phyloP scores from a whole-genome alignment of 176 grass and related monocot species.

The Panicum miliaceum region DNA sequence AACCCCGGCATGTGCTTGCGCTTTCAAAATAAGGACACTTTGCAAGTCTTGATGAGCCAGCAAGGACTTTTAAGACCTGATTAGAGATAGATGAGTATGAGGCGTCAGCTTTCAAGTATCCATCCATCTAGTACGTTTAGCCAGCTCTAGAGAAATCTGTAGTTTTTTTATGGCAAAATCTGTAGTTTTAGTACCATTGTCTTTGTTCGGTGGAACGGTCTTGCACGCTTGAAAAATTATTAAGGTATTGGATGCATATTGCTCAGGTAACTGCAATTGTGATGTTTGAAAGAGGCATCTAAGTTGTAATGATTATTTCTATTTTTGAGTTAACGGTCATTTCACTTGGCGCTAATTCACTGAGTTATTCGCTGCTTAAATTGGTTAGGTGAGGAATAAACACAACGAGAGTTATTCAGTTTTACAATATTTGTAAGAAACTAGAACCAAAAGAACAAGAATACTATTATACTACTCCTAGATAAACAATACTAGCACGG shows the following conservation, averaged over 20 bases:
- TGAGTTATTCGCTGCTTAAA: background rate
- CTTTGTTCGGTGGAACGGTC: background rate
- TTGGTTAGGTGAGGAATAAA: background rate
- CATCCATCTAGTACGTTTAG: background rate
- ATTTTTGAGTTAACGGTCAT: background rate
- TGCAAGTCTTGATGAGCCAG: background rate
- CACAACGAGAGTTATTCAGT: background rate
- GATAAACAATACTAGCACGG: too few relatives aligned
- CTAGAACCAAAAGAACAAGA: background rate
- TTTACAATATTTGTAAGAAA: background rate
- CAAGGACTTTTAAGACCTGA: slow-evolving; percentile 2
- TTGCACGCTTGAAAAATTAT: background rate
- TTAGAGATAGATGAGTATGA: background rate
- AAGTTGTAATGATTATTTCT: background rate
- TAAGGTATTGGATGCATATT: background rate
- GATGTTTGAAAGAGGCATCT: background rate
- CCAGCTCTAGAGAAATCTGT: background rate
- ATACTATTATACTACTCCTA: too few relatives aligned
- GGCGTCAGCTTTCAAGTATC: slow-evolving; percentile 18
- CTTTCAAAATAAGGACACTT: slow-evolving; percentile 51
- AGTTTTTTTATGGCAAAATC: background rate
- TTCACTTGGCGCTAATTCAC: background rate
- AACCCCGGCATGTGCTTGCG: slow-evolving; percentile 32
- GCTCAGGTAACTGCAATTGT: background rate
- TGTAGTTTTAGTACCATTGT: background rate